Base-by-base conservation (phyloP, 108 stramenopile species). In the Chaetoceros tenuissimus region DNA sequence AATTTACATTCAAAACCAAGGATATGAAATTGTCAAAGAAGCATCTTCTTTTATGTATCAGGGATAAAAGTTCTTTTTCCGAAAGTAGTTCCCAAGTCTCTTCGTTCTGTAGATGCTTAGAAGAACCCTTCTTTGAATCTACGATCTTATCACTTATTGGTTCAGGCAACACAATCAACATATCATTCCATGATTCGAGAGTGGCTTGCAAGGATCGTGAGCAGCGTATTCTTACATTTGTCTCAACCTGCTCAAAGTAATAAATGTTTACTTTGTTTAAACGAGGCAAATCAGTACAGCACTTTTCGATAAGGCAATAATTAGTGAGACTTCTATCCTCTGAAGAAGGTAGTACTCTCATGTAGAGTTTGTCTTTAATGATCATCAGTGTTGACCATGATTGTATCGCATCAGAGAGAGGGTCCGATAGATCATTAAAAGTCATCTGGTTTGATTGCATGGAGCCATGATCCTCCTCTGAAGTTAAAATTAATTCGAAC, bases 11-110 rank as follows among this genome's bases (percentile, higher is more conserved):
- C 2, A 81, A 75, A 40, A 84, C 67, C 25, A 86, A 57, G 16
- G 86, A 56, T 26, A 65, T 66, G 53, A 84, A 90, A 26, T 67
- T 49, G 1, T 73, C 85, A n/a, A 86, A 75, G 43, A 79, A 75
- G 28, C 56, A 65, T 43, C 82, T 55, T 45, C 85, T 66, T 58
- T 77, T 82, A 21, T 73, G 75, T 3, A 90, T 51, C 1, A 90
- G 69, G 8, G 84, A 74, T 24, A 90, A 56, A 18, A 86, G 76
- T 48, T 90, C 85, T 21, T 69, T 61, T 24, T 90, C 85, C 24
- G 72, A 72, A 2, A 80, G 66, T 0, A 84, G 74, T 21, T 81
- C 63, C 89, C 89, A 90, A 28, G 54, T 63, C 29, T 80, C 80
- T 51, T 79, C 74, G 48, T 85, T 29, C 34, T 40, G 34, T 40